These are phyloP conservation scores for Halophytophthora batemanensis DNA, from an alignment of 352 stramenopile genomes.

Conservation along the genomic window DNA sequence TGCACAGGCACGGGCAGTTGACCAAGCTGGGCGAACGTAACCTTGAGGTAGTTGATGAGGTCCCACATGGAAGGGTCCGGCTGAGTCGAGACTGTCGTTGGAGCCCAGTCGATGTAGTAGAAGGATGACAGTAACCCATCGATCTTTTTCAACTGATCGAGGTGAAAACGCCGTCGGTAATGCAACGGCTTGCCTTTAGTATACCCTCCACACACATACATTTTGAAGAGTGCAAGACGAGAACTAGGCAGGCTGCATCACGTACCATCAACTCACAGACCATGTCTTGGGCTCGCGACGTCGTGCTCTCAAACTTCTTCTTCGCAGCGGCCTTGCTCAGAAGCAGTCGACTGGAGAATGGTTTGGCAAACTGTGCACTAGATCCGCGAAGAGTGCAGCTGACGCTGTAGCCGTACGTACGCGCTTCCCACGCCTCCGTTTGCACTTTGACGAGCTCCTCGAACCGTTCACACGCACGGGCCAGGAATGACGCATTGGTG, in stretches of 20 bases:
- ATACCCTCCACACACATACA: neutral
- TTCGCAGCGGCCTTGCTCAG: slow-evolving; percentile 68
- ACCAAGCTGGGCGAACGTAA: slow-evolving; percentile 64
- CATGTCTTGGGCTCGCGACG: slow-evolving; percentile 76
- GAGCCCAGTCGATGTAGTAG: slow-evolving; percentile 78
- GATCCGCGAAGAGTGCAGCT: slow-evolving; percentile 52
- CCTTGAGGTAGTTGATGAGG: slow-evolving; percentile 82
- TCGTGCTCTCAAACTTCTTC: slow-evolving; percentile 82
- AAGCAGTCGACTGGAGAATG: slow-evolving; percentile 44
- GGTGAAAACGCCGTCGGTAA: neutral
- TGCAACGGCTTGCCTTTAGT: neutral
- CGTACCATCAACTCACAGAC: slow-evolving; percentile 80
- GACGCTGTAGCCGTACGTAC: slow-evolving; percentile 69
- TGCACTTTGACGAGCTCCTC: slow-evolving; percentile 61
- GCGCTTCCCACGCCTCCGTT: slow-evolving; percentile 64
- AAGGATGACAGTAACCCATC: slow-evolving; percentile 73
- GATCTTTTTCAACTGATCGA: slow-evolving; percentile 72
- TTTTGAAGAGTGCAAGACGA: neutral
- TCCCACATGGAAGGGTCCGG: slow-evolving; percentile 80
- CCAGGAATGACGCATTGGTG: slow-evolving; percentile 68
- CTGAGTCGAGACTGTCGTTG: slow-evolving; percentile 48
- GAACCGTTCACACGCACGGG: slow-evolving; percentile 64
- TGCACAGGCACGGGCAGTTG: slow-evolving; percentile 53
- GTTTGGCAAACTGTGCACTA: slow-evolving; percentile 36
- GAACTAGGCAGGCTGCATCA: slow-evolving; percentile 2